phyloP scores from a whole-genome alignment of 176 grass and related monocot genomes.

The Elaeis guineensis region DNA sequence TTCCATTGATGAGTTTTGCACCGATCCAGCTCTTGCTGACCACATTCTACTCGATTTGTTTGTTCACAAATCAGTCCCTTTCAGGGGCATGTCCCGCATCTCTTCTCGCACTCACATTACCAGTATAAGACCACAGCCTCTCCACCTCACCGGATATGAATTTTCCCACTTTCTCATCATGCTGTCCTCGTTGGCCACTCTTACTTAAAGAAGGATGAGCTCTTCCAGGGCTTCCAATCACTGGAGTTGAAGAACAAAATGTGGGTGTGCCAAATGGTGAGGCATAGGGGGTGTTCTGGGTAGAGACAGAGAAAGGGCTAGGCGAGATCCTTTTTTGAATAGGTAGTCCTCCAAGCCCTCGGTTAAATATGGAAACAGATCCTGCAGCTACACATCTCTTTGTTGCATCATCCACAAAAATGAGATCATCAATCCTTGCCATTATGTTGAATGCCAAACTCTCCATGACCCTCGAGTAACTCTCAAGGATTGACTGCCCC shows the following conservation, averaged over 20 bases:
- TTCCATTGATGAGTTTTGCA: no score
- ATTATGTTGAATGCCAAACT: constrained; percentile 93
- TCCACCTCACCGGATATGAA: constrained; percentile 48
- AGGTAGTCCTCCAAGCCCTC: constrained; percentile 44
- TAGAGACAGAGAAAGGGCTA: constrained; percentile 53
- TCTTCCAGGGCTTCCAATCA: constrained; percentile 57
- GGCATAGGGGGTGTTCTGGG: constrained; percentile 68
- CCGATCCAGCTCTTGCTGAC: no score
- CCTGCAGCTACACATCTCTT: constrained; percentile 58
- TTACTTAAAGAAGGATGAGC: constrained; percentile 39
- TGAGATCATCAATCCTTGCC: constrained; percentile 81
- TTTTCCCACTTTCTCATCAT: constrained; percentile 35
- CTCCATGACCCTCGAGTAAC: constrained; percentile 94
- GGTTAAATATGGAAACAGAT: constrained; percentile 62
- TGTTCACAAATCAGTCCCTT: constrained; percentile 42
- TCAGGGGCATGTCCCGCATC: constrained; percentile 62
- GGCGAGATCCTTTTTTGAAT: constrained; percentile 81
- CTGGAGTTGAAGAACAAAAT: constrained; percentile 68
- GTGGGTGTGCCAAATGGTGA: constrained; percentile 84
- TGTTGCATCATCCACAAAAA: constrained; percentile 75
- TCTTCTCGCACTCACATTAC: constrained; percentile 63
- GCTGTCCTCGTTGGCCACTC: constrained; percentile 22
- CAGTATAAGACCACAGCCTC: constrained; percentile 81
- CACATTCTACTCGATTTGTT: no score
- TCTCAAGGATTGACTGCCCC: constrained; percentile 93